Conservation (phyloP, 2,329 filamentous ascomycete species). For the Colletotrichum lini region DNA sequence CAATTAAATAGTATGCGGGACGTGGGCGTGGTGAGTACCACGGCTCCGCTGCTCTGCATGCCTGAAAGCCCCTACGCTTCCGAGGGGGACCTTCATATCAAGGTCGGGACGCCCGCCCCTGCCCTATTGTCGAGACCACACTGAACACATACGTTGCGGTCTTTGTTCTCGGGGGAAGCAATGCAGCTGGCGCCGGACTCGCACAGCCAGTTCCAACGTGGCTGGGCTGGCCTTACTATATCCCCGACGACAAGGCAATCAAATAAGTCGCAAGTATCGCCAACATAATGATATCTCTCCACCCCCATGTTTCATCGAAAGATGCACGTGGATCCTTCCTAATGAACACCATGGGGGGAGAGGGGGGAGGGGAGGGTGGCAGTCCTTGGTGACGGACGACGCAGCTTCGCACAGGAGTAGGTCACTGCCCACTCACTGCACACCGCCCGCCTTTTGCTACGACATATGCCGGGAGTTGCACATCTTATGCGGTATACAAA, state of each 20-base stretch:
- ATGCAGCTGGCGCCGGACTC: not conserved
- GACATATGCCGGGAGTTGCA: not conserved
- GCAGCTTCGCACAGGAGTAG: not conserved
- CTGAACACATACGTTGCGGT: too few relatives aligned
- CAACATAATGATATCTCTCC: not conserved
- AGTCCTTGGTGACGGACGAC: not conserved
- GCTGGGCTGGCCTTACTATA: not conserved
- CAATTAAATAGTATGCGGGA: not conserved
- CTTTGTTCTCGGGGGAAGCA: not conserved
- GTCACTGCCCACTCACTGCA: too few relatives aligned
- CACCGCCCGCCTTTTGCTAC: not conserved
- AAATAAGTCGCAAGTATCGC: not conserved
- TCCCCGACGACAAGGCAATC: not conserved
- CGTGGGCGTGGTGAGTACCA: not conserved
- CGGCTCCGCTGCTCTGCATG: not conserved
- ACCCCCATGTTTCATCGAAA: not conserved
- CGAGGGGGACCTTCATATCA: too few relatives aligned
- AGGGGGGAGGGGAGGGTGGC: not conserved
- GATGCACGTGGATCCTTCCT: not conserved
- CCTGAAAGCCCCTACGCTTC: not conserved
- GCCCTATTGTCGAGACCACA: not conserved
- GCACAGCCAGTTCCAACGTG: not conserved
- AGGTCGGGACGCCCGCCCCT: not conserved
- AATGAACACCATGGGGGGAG: not conserved
- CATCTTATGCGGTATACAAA: too few relatives aligned